phyloP scores from a whole-genome alignment of 176 grass and related monocot species.

The Phragmites australis region DNA sequence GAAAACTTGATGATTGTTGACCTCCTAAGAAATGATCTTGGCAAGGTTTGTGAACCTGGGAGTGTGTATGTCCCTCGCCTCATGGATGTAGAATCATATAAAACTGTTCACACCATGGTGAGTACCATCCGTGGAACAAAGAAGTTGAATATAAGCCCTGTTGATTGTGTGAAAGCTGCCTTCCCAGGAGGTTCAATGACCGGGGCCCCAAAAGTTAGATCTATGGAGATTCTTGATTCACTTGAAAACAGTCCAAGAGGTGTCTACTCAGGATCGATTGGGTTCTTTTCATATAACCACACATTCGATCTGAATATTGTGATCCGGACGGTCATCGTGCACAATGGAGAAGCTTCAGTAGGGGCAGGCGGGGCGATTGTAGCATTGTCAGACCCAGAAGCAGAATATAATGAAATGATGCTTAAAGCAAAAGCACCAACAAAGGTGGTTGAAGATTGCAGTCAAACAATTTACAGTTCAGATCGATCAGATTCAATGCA shows the following conservation, averaged over 20 bases:
- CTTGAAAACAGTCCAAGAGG: slow-evolving; percentile 79
- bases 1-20: slow-evolving; percentile 99
- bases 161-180: slow-evolving; percentile 78
- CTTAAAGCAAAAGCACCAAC: slow-evolving; percentile 84
- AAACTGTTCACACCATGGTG: slow-evolving; percentile 88
- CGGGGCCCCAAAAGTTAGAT: slow-evolving; percentile 89
- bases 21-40: slow-evolving; percentile 87
- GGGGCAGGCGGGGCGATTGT: slow-evolving; percentile 82
- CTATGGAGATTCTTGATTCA: slow-evolving; percentile 89
- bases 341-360: slow-evolving; percentile 63
- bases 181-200: slow-evolving; percentile 98
- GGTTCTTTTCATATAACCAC: slow-evolving; percentile 85
- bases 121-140: slow-evolving; percentile 74
- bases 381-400: slow-evolving; percentile 68
- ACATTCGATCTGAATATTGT: slow-evolving; percentile 89
- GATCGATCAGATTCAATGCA: slow-evolving; percentile 37
- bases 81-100: slow-evolving; percentile 95
- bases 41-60: slow-evolving; percentile 75
- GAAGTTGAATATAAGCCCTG: slow-evolving; percentile 50
- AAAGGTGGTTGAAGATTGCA: slow-evolving; percentile 53
- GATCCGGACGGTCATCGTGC: slow-evolving; percentile 71
- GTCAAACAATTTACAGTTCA: neutral
- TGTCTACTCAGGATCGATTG: slow-evolving; percentile 92
- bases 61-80: slow-evolving; percentile 70
- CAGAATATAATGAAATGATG: slow-evolving; percentile 85